These are phyloP conservation scores for Mycena haematopus DNA, from an alignment of 768 basidiomycete species.

Conservation along the genomic window DNA sequence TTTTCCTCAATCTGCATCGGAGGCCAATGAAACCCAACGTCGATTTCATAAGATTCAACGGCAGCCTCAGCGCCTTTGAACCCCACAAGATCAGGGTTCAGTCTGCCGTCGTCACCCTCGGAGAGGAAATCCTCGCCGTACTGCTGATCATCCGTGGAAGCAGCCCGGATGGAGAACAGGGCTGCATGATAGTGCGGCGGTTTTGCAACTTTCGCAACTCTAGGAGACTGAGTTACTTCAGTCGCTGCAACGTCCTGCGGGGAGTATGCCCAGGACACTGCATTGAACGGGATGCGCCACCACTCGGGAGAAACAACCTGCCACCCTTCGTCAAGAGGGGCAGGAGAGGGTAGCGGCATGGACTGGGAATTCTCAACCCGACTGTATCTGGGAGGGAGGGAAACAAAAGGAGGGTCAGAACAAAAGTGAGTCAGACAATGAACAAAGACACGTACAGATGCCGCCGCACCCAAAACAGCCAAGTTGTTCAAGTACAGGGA, in stretches of 20 bases:
- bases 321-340: slow-evolving; percentile 44
- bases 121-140: slow-evolving; percentile 16
- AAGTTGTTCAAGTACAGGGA: slow-evolving; percentile 2
- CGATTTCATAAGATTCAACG: slow-evolving; percentile 46
- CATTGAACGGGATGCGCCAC: slow-evolving; percentile 48
- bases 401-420: slow-evolving; percentile 14
- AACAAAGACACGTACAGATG: slow-evolving; percentile 15
- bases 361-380: slow-evolving; percentile 15
- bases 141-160: slow-evolving; percentile 17
- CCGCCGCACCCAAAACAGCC: slow-evolving; percentile 21
- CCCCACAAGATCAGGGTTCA: slow-evolving; percentile 50
- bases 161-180: slow-evolving; percentile 35
- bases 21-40: slow-evolving; percentile 48
- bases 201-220: slow-evolving; percentile 31
- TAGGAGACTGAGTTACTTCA: slow-evolving; percentile 18
- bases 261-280: slow-evolving; percentile 49
- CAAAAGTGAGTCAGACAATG: slow-evolving; percentile 22
- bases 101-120: slow-evolving; percentile 33
- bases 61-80: slow-evolving; percentile 45
- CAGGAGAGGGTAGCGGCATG: slow-evolving; percentile 19
- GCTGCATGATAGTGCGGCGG: slow-evolving; percentile 42
- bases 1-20: slow-evolving; percentile 10
- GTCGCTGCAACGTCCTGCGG: slow-evolving; percentile 21
- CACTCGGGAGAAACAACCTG: slow-evolving; percentile 45
- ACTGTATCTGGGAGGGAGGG: slow-evolving; percentile 21